phyloP scores from a whole-genome alignment of 805 yeast genomes.

The Metschnikowia santaceciliae region DNA sequence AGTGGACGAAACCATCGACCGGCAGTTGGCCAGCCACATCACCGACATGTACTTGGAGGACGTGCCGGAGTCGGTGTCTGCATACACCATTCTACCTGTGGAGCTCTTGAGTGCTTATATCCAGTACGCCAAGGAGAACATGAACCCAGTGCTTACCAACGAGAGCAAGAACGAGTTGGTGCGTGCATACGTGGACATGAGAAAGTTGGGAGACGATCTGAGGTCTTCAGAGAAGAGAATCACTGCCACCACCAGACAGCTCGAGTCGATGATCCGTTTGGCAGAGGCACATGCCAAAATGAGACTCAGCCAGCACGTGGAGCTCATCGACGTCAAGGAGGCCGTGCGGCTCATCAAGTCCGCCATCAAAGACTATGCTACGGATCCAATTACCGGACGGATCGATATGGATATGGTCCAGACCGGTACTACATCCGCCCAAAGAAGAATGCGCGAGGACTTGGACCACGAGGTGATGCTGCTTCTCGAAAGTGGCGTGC shows the following conservation, averaged over 20 bases:
- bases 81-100: slow-evolving; percentile 70
- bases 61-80: slow-evolving; percentile 65
- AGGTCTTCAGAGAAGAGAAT: slow-evolving; percentile 83
- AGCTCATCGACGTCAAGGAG: slow-evolving; percentile 79
- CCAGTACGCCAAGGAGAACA: slow-evolving; percentile 87
- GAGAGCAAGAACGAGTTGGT: slow-evolving; percentile 85
- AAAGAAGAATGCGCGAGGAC: slow-evolving; percentile 73
- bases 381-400: slow-evolving; percentile 94
- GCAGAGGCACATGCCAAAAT: slow-evolving; percentile 97
- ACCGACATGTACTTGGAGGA: slow-evolving; percentile 92
- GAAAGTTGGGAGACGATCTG: slow-evolving; percentile 89
- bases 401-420: slow-evolving; percentile 97
- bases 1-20: slow-evolving; percentile 81
- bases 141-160: slow-evolving; percentile 72
- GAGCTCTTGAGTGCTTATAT: slow-evolving; percentile 86
- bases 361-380: slow-evolving; percentile 96
- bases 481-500: slow-evolving; percentile 47
- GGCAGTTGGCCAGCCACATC: slow-evolving; percentile 84
- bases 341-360: slow-evolving; percentile 89
- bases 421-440: slow-evolving; percentile 90
- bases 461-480: slow-evolving; percentile 57
- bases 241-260: slow-evolving; percentile 96
- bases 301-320: slow-evolving; percentile 73
- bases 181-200: slow-evolving; percentile 84
- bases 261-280: slow-evolving; percentile 92